phyloP scores from a whole-genome alignment of 2,329 filamentous ascomycete genomes.

The Diaporthe sp. region DNA sequence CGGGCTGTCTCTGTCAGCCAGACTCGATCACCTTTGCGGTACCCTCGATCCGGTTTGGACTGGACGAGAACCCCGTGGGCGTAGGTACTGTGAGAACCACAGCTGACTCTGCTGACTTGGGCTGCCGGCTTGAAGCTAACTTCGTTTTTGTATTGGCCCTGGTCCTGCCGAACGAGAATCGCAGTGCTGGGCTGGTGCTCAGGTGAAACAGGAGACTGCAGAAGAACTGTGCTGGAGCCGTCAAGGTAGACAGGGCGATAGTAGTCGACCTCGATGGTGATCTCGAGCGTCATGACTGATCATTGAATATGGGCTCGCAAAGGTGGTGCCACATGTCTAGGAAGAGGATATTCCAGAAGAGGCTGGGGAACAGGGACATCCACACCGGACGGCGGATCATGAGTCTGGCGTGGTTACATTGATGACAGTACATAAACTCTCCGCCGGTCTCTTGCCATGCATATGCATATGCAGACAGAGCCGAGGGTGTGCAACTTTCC shows the following conservation, averaged over 20 bases:
- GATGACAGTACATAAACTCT: background rate
- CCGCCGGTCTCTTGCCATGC: background rate
- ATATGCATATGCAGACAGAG: background rate
- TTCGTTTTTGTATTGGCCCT: slow-evolving; percentile 30
- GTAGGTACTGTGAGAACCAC: slow-evolving; percentile 2
- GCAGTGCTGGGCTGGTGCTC: background rate
- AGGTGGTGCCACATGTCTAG: background rate
- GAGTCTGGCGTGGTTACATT: slow-evolving; percentile 1
- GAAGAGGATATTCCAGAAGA: background rate
- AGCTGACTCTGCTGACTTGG: background rate
- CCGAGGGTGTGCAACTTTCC: background rate
- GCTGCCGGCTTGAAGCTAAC: slow-evolving; percentile 8
- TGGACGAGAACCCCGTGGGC: slow-evolving; percentile 32
- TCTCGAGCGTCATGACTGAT: slow-evolving; percentile 21
- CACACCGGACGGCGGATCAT: background rate
- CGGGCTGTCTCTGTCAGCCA: slow-evolving; percentile 30
- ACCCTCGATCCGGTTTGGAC: background rate
- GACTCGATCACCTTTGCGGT: slow-evolving; percentile 32
- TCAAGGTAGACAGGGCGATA: slow-evolving; percentile 30
- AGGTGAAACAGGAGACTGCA: slow-evolving; percentile 33
- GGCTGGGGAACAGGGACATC: background rate
- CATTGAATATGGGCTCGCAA: background rate
- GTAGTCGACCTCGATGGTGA: slow-evolving; percentile 36
- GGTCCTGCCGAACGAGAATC: slow-evolving; percentile 36
- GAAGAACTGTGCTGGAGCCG: background rate